A percentile compares a stretch with the other conserved stretches of the same genome.
These are phyloP conservation scores for Phialophora verrucosa DNA, from an alignment of 2,329 filamentous ascomycete genomes.

Conservation along the genomic window DNA sequence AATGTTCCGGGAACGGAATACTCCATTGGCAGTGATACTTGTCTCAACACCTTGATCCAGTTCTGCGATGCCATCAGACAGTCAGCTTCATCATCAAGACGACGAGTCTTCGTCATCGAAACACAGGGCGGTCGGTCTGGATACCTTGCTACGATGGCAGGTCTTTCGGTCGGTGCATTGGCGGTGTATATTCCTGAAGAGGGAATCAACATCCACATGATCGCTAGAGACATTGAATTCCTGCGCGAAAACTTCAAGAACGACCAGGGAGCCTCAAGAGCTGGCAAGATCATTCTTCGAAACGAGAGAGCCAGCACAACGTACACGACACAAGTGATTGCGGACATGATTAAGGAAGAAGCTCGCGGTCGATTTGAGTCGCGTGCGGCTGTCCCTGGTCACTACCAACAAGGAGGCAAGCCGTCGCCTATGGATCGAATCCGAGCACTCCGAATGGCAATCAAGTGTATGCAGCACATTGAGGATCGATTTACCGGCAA, in stretches of 20 bases:
- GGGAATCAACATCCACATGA: conserved; percentile 90
- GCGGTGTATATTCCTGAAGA: conserved; percentile 98
- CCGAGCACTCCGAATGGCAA: conserved; percentile 85
- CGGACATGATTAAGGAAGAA: conserved; percentile 93
- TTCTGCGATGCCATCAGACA: conserved; percentile 99
- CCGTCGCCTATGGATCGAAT: conserved; percentile 96
- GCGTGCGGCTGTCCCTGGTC: conserved; percentile 86
- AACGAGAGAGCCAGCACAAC: conserved; percentile 92
- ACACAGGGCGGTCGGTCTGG: conserved; percentile 94
- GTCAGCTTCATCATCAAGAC: conserved; percentile 89
- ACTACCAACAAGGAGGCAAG: conserved; percentile 92
- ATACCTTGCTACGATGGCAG: conserved; percentile 89
- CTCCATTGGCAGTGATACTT: conserved; percentile 94
- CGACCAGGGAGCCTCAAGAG: conserved; percentile 85
- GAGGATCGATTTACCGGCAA: conserved; percentile 72
- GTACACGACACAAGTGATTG: conserved; percentile 91
- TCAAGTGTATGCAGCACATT: conserved; percentile 91
- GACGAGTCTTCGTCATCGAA: conserved; percentile 96
- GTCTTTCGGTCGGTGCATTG: conserved; percentile 86
- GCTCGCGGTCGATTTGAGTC: conserved; percentile 91
- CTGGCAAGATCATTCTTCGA: conserved; percentile 92
- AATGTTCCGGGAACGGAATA: conserved; percentile 98
- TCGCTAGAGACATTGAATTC: conserved; percentile 86
- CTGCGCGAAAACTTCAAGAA: conserved; percentile 82
- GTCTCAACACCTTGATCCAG: conserved; percentile 88